Conservation (phyloP, 1,284 basidiomycete genomes). For the Tilletia horrida region DNA sequence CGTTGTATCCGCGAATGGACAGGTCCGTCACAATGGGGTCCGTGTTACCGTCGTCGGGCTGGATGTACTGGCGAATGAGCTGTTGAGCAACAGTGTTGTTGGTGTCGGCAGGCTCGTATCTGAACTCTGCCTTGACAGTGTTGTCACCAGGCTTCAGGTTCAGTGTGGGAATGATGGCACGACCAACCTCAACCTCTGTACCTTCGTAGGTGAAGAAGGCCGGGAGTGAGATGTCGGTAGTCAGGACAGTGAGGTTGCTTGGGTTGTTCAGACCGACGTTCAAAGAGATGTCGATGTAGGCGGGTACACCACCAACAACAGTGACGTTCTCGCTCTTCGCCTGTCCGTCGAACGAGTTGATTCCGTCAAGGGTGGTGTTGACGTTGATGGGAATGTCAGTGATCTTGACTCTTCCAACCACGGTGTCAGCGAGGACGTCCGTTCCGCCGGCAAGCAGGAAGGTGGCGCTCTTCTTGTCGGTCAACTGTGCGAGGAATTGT, state of each 20-base stretch:
- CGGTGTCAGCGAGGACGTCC: slow-evolving; percentile 65
- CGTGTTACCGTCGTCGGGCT: slow-evolving; percentile 32
- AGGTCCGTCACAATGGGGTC: slow-evolving; percentile 19
- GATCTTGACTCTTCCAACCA: slow-evolving; percentile 69
- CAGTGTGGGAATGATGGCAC: slow-evolving; percentile 56
- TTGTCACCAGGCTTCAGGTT: slow-evolving; percentile 65
- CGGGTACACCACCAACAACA: slow-evolving; percentile 37
- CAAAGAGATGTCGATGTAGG: slow-evolving; percentile 30
- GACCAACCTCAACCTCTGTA: slow-evolving; percentile 34
- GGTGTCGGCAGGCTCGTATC: slow-evolving; percentile 62
- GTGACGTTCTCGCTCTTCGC: slow-evolving; percentile 24
- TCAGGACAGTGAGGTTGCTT: slow-evolving; percentile 64
- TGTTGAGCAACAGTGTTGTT: slow-evolving; percentile 67
- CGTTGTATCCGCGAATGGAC: slow-evolving; percentile 25
- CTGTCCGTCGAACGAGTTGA: slow-evolving; percentile 33
- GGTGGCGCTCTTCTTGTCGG: slow-evolving; percentile 59
- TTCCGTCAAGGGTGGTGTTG: slow-evolving; percentile 62
- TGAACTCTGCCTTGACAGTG: slow-evolving; percentile 63
- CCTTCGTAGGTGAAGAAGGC: slow-evolving; percentile 60
- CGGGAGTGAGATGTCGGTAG: slow-evolving; percentile 64
- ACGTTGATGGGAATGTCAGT: slow-evolving; percentile 67
- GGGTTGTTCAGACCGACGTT: slow-evolving; percentile 38
- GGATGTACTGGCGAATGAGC: slow-evolving; percentile 49
- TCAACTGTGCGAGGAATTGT: slow-evolving; percentile 64
- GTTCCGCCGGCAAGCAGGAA: slow-evolving; percentile 64